Conservation (phyloP, 148 eudicot species). For the Camellia granthamiana region DNA sequence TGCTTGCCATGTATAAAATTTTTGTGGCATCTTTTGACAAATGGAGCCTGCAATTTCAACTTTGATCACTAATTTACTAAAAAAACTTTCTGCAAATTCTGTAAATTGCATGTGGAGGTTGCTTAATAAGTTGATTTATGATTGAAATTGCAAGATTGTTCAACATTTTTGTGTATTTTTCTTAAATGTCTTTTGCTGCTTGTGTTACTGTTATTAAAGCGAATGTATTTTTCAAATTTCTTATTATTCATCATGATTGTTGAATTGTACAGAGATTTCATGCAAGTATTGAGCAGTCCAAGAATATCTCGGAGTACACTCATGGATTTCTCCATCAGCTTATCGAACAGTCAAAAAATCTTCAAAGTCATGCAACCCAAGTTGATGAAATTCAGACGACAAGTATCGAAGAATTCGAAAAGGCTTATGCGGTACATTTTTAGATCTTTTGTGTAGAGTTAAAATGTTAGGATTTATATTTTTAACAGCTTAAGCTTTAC, state of each 20-base stretch:
- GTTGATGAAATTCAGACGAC: slow-evolving; percentile 60
- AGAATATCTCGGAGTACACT: slow-evolving; percentile 53
- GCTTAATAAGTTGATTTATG: not conserved
- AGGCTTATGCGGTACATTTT: slow-evolving; percentile 63
- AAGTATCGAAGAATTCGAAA: slow-evolving; percentile 67
- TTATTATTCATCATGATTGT: not conserved
- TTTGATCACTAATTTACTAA: not conserved
- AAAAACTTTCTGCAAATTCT: not conserved
- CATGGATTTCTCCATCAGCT: slow-evolving; percentile 59
- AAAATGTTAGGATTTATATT: not conserved
- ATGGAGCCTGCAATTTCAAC: not conserved
- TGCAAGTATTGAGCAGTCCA: slow-evolving; percentile 52
- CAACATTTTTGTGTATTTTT: not conserved
- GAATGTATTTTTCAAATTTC: not conserved
- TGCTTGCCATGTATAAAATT: not conserved
- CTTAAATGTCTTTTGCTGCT: not conserved
- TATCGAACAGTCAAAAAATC: slow-evolving; percentile 53
- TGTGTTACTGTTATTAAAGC: not conserved
- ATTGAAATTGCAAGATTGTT: not conserved
- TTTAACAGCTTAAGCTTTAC: slow-evolving; percentile 8
- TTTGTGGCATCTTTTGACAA: not conserved
- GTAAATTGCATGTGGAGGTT: not conserved
- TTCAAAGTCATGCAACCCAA: slow-evolving; percentile 59
- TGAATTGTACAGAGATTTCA: slow-evolving; percentile 58
- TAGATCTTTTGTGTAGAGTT: not conserved